A percentile compares a stretch with the other conserved stretches of the same genome.
Conservation (phyloP, 2,329 filamentous ascomycete species). For the Macrophomina pseudophaseolina region DNA sequence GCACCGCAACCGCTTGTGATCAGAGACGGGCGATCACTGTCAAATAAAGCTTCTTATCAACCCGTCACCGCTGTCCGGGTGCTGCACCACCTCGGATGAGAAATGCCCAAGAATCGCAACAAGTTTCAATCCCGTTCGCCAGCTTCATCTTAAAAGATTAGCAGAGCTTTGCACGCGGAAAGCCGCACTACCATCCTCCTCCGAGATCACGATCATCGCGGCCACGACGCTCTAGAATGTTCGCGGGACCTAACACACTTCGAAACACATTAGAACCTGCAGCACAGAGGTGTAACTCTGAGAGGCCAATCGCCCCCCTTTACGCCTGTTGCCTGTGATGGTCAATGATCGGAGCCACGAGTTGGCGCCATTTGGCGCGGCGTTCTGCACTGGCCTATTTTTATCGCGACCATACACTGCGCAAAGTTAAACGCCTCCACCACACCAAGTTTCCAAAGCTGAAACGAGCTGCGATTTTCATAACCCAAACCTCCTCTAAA, state of each 20-base stretch:
- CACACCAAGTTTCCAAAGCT: neutral
- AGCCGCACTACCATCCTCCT: neutral
- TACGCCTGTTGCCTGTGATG: neutral
- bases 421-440: conserved; percentile 16
- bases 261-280: neutral
- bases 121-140: neutral
- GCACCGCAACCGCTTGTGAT: neutral
- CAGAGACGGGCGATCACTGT: conserved; percentile 21
- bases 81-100: conserved; percentile 13
- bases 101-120: neutral
- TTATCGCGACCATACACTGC: neutral
- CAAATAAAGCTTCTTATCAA: conserved; percentile 19
- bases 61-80: neutral
- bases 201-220: neutral
- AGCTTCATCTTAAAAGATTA: neutral
- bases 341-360: neutral
- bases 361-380: neutral
- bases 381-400: neutral
- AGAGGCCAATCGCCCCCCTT: neutral
- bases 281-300: neutral
- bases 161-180: neutral
- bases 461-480: neutral
- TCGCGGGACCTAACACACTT: neutral
- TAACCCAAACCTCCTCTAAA: neutral
- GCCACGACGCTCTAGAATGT: neutral